Evolutionary conservation across 352 stramenopile genomes (phyloP), one percentile per base, ranked within the genome.

Genomic region (Phytopythium cucurbitacearum): DNA sequence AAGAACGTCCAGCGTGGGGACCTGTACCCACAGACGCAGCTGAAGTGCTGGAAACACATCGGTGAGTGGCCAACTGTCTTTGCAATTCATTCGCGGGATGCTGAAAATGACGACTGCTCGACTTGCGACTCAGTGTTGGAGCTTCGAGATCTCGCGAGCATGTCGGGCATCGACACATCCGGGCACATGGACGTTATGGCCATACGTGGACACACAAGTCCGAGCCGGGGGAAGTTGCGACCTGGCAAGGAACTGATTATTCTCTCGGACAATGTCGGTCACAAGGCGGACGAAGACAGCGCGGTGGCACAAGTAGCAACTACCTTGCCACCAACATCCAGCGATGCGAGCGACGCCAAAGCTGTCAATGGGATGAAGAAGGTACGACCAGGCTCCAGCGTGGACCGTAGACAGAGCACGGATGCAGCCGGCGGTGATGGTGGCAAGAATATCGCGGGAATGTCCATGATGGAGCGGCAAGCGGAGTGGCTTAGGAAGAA

Each of bases 1-100:
- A 62, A 65, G 32, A 73, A 83, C 45, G 80, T 93, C 41, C 76
- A 90, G 38, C 78, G 83, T 3, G 80, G 83, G 35, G 79, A 89
- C 28, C 77, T 87, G 12, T 82, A 90, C 44, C 65, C 80, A 21
- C 62, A 71, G 36, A 65, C 62, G 34, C 78, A 87, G 49, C 59
- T 72, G 61, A 89, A 89, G 53, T 93, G 83, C 57, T 93, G 80
- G 83, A 84, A 80, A 28, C 71, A 93, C 47, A 89, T 91, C 34
- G 11, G 76, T 87, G 73, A 36, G 69, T 55, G 21, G 16, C 12
- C 21, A 0, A 36, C 4, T 11, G 33, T 8, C 3, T 15, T 5
- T 16, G 15, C 35, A 15, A 15, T 5, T 32, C 12, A 32, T 40
- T 5, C 42, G 5, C 4, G 2, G 5, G 12, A 15, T 15, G 40